Base-by-base conservation (phyloP, 805 yeast species). In the Suhomyces kilbournensis region DNA sequence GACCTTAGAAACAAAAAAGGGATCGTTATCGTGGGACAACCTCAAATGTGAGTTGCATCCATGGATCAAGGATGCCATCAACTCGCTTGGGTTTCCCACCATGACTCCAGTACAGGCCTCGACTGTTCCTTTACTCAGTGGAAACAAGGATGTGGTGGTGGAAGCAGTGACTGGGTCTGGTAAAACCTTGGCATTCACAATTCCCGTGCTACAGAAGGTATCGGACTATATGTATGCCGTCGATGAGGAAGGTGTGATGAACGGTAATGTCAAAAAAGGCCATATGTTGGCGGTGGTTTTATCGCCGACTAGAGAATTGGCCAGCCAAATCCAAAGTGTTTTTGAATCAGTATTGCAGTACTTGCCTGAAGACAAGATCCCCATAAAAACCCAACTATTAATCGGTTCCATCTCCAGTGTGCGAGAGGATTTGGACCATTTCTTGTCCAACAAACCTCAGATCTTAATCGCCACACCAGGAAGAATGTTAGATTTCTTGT, bases 31-130 rank as follows among this genome's bases (percentile, higher is more conserved):
- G 5, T 90, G 96, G 96, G 78, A 77, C 8, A 74, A 79, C 7
- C 63, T 86, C 34, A 63, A 77, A 15, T 78, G 74, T 47, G 67
- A 76, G 6, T 65, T 89, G 30, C 81, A 81, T 38, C 86, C 89
- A 7, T 90, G 96, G 96, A 66, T 90, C 30, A 56, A 57, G 26
- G 86, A 84, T 1, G 94, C 96, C 2, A 77, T 92, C 10, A 69
- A 73, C n/a, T 81, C 92, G 1, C 65, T 86, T 55, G 97, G 96
- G 2, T 92, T 80, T 65, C 79, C 81, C 2, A 66, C 81, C 10
- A 90, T 93, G 97, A 94, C 99, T 0, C 97, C 99, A 0, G 99
- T 94, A 0, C 99, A 94, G 66, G 98, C 99, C 0, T 83, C 97
- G 0, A 85, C 96, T 0, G 88, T 94, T 47, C 99, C 99, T 0